phyloP scores from a whole-genome alignment of 2,329 filamentous ascomycete species.

The Zarea fungicola region DNA sequence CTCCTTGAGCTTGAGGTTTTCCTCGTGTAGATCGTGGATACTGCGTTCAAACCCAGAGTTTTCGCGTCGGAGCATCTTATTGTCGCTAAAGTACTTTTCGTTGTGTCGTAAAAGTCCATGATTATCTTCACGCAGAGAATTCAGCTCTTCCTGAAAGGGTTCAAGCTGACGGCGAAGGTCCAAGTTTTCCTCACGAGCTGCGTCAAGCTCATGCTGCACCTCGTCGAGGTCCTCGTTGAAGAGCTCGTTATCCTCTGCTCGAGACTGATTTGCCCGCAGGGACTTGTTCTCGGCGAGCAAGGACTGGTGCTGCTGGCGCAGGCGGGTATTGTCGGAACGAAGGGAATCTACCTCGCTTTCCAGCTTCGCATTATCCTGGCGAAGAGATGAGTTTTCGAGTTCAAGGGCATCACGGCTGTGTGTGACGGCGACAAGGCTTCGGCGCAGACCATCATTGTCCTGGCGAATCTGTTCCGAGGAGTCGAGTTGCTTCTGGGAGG shows the following conservation, averaged over 20 bases:
- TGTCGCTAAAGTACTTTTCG: conserved; percentile 50
- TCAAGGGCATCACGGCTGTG: conserved; percentile 32
- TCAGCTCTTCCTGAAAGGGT: conserved; percentile 6
- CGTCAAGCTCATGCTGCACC: conserved; percentile 37
- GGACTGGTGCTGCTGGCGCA: conserved; percentile 39
- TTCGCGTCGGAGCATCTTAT: conserved; percentile 43
- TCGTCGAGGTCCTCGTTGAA: conserved; percentile 37
- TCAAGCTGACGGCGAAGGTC: too few relatives aligned
- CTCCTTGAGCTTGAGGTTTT: conserved; percentile 43
- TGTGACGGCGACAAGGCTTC: conserved; percentile 37
- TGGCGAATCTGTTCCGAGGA: conserved; percentile 34
- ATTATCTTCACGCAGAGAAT: conserved; percentile 39
- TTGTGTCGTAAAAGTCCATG: conserved; percentile 49
- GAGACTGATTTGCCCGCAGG: conserved; percentile 36
- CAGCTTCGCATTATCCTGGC: conserved; percentile 34
- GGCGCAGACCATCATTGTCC: conserved; percentile 34
- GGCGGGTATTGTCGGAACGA: conserved; percentile 35
- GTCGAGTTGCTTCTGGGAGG: conserved; percentile 37
- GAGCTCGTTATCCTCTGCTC: conserved; percentile 24
- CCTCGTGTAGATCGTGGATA: conserved; percentile 39
- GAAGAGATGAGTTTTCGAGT: conserved; percentile 37
- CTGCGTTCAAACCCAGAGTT: conserved; percentile 44
- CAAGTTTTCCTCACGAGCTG: conserved; percentile 25
- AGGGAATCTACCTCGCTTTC: conserved; percentile 35
- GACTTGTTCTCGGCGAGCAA: conserved; percentile 41